These are phyloP conservation scores for Salvia miltiorrhiza DNA, from an alignment of 257 asterid species.

Conservation along the genomic window DNA sequence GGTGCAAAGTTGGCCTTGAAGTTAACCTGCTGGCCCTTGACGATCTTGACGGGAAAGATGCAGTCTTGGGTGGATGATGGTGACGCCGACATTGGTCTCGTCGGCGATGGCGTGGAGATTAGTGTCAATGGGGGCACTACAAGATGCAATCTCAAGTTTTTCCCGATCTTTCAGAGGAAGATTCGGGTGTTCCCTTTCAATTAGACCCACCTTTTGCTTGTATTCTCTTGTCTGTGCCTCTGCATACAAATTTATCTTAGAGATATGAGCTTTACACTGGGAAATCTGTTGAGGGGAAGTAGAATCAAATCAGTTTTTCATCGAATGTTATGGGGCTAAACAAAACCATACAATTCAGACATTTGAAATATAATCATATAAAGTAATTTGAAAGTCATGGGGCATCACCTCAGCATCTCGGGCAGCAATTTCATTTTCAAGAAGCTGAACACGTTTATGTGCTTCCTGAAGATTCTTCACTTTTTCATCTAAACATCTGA, in stretches of 20 bases:
- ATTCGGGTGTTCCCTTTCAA: no score
- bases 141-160: no score
- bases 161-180: no score
- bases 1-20: no score
- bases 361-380: background rate
- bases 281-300: conserved; percentile 49
- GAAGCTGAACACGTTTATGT: conserved; percentile 58
- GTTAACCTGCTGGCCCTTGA: no score
- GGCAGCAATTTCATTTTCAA: conserved; percentile 74
- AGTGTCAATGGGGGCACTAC: no score
- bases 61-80: no score
- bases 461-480: conserved; percentile 59
- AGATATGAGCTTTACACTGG: conserved; percentile 81
- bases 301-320: conserved; percentile 2
- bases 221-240: conserved; percentile 95
- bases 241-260: conserved; percentile 82
- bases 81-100: no score
- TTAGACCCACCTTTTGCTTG: conserved; percentile 75
- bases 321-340: background rate
- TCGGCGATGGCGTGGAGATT: no score
- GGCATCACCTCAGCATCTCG: conserved; percentile 86
- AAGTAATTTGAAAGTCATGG: background rate
- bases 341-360: background rate
- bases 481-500: conserved; percentile 63
- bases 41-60: no score